A percentile compares a stretch with the other conserved stretches of the same genome.
These are phyloP conservation scores for Sutorius australiensis DNA, from an alignment of 768 basidiomycete species.

Conservation along the genomic window DNA sequence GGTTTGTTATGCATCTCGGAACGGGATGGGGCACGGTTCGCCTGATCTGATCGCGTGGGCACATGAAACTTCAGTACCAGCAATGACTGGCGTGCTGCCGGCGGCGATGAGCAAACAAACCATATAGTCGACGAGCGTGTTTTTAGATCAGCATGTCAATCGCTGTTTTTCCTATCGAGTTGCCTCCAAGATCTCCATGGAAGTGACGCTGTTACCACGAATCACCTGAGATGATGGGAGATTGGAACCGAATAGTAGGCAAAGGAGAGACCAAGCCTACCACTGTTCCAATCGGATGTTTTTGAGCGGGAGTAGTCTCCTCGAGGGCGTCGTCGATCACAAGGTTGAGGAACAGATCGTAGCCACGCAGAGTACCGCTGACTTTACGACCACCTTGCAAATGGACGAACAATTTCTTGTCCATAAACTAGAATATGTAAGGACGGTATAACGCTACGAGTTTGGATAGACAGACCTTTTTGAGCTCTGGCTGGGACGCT, in stretches of 20 bases:
- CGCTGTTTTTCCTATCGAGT: slow-evolving; percentile 33
- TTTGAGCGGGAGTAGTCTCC: slow-evolving; percentile 86
- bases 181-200: slow-evolving; percentile 85
- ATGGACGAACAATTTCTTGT: slow-evolving; percentile 93
- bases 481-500: slow-evolving; percentile 95
- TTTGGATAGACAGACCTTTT: slow-evolving; percentile 66
- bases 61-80: not conserved
- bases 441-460: not conserved
- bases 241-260: slow-evolving; percentile 1
- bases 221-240: slow-evolving; percentile 62
- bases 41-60: slow-evolving; percentile 6
- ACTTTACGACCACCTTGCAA: slow-evolving; percentile 95
- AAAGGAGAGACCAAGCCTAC: slow-evolving; percentile 47
- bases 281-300: slow-evolving; percentile 87
- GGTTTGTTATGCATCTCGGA: not conserved
- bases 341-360: slow-evolving; percentile 97
- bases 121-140: slow-evolving; percentile 4
- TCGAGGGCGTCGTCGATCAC: slow-evolving; percentile 95
- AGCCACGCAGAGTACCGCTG: slow-evolving; percentile 90
- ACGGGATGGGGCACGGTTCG: not conserved
- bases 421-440: slow-evolving; percentile 76
- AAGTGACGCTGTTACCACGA: slow-evolving; percentile 93
- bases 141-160: not conserved
- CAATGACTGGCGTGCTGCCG: not conserved
- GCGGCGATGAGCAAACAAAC: slow-evolving; percentile 1